Conservation (phyloP, 139 green algal species). For the Trebouxia sp. region DNA sequence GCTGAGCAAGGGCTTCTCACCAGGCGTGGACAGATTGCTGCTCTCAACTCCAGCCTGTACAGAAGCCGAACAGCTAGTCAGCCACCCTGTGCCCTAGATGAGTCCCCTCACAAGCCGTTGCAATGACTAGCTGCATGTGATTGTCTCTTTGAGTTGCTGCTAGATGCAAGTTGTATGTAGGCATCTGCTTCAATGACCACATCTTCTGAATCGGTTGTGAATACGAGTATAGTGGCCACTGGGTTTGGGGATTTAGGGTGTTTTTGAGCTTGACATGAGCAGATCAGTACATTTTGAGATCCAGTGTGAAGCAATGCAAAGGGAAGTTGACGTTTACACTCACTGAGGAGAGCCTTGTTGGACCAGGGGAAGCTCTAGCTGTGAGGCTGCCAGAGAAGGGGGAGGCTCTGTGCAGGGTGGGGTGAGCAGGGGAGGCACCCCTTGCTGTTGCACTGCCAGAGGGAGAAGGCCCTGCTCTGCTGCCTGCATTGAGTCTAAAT, state of each 20-base stretch:
- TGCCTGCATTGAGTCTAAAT: background rate
- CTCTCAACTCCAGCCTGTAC: background rate
- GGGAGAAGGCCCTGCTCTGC: background rate
- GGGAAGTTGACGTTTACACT: background rate
- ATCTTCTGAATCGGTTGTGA: too few species aligned
- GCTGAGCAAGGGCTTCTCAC: constrained; percentile 28
- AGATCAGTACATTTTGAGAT: too few species aligned
- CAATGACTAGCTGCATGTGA: too few species aligned
- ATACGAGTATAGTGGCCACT: too few species aligned
- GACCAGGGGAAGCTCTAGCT: background rate
- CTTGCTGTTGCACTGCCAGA: background rate
- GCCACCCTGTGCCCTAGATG: too few species aligned
- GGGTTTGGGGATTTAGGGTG: too few species aligned
- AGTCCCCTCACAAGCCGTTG: too few species aligned
- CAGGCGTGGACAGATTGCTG: background rate
- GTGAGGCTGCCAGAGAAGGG: background rate
- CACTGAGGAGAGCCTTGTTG: background rate
- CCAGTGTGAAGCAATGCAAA: too few species aligned
- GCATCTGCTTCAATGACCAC: too few species aligned
- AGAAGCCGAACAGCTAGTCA: too few species aligned
- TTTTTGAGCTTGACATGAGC: background rate
- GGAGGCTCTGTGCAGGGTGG: background rate
- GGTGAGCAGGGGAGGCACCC: background rate
- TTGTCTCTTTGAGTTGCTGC: too few species aligned
- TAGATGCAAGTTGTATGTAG: too few species aligned